phyloP scores from a whole-genome alignment of 345 rosid genomes.

The Lumnitzera littorea region DNA sequence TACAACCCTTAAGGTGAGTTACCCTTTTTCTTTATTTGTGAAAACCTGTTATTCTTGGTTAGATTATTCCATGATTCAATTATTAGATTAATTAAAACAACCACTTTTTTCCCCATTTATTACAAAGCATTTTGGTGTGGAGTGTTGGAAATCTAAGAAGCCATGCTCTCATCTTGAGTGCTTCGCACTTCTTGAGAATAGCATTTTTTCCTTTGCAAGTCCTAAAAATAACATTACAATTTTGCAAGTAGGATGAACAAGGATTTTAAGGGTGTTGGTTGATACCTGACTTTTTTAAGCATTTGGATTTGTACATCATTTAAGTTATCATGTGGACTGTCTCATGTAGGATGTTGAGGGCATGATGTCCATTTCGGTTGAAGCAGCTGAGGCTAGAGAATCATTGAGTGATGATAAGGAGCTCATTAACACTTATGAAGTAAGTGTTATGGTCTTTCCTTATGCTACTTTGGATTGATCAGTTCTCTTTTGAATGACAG shows the following conservation, averaged over 20 bases:
- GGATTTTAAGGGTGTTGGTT: too few relatives aligned
- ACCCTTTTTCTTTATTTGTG: slow-evolving; percentile 1
- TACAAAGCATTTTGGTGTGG: too few relatives aligned
- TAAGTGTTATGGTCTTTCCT: slow-evolving; percentile 20
- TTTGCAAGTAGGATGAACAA: too few relatives aligned
- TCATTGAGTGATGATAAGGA: slow-evolving; percentile 97
- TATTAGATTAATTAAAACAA: too few relatives aligned
- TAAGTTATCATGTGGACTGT: slow-evolving; percentile 4
- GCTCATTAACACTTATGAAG: slow-evolving; percentile 92
- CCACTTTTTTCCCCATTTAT: too few relatives aligned
- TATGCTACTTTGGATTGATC: not conserved
- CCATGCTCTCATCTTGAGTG: too few relatives aligned
- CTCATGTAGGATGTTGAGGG: slow-evolving; percentile 86
- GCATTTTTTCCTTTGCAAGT: too few relatives aligned
- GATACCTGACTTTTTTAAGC: not conserved
- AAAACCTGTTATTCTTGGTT: not conserved
- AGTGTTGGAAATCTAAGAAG: too few relatives aligned
- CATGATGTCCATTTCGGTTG: slow-evolving; percentile 99
- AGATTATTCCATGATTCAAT: not conserved
- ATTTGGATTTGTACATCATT: slow-evolving; percentile 9
- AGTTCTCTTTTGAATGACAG: too few relatives aligned
- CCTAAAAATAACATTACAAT: too few relatives aligned
- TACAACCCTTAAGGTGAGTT: slow-evolving; percentile 72
- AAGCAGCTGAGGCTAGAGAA: slow-evolving; percentile 87
- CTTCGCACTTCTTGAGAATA: too few relatives aligned